A percentile compares a stretch with the other conserved stretches of the same genome.
Conservation (phyloP, 176 grass and related monocot species). For the Avena insularis region DNA sequence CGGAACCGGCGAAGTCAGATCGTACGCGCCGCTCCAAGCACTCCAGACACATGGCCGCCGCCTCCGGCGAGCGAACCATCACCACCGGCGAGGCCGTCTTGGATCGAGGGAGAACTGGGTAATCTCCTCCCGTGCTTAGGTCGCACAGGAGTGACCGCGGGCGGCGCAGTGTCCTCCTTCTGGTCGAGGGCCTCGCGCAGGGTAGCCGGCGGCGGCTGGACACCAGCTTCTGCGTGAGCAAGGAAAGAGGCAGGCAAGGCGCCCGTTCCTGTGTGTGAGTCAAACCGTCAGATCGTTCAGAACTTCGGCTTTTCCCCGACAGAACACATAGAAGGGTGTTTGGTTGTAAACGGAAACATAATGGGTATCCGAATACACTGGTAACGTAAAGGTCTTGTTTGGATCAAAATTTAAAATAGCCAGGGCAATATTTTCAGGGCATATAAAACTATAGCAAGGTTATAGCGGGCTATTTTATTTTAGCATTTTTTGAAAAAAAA, state of each 20-base stretch:
- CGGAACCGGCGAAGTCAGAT: conserved; percentile 55
- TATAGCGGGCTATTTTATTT: too few species aligned
- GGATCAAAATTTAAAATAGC: too few species aligned
- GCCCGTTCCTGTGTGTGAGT: not conserved
- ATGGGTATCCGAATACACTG: too few species aligned
- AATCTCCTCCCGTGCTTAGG: not conserved
- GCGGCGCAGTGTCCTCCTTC: not conserved
- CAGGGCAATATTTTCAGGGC: too few species aligned
- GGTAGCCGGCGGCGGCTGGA: conserved; percentile 4
- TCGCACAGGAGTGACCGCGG: not conserved
- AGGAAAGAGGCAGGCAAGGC: not conserved
- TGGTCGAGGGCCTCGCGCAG: not conserved
- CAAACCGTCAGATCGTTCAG: not conserved
- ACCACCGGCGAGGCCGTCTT: conserved; percentile 30
- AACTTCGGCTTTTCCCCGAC: too few species aligned
- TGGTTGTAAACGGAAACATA: too few species aligned
- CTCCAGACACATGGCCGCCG: conserved; percentile 64
- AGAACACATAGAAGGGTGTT: too few species aligned
- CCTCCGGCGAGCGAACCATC: conserved; percentile 45
- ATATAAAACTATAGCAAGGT: too few species aligned
- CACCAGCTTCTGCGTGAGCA: conserved; percentile 1
- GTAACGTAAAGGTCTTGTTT: too few species aligned
- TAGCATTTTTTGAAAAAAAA: too few species aligned
- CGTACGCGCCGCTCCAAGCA: conserved; percentile 71
- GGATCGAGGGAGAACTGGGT: conserved; percentile 12